These are phyloP conservation scores for Bromus sterilis DNA, from an alignment of 176 grass and related monocot species.

Conservation along the genomic window DNA sequence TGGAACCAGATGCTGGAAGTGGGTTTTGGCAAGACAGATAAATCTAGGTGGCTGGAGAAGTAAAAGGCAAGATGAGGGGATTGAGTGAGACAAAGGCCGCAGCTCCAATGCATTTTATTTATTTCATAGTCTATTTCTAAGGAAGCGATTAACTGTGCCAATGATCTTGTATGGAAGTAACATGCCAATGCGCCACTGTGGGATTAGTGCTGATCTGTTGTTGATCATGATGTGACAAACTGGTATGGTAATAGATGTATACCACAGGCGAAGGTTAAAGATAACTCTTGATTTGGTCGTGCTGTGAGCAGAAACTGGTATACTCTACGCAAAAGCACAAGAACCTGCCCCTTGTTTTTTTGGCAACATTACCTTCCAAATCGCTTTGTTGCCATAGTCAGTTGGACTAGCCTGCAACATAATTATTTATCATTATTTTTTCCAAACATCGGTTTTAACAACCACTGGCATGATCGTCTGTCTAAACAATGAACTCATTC, in stretches of 20 bases:
- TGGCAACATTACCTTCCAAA: not conserved
- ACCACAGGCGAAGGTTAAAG: not conserved
- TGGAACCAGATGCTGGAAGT: not conserved
- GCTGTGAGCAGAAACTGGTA: not conserved
- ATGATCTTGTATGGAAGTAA: not conserved
- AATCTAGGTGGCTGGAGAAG: not conserved
- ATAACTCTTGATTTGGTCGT: not conserved
- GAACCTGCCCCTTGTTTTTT: not conserved
- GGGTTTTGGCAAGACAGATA: not conserved
- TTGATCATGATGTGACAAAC: not conserved
- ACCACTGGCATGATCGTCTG: not conserved
- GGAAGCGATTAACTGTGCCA: not conserved
- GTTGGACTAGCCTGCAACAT: not conserved
- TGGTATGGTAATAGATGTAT: not conserved
- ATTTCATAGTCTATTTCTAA: not conserved
- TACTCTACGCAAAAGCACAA: not conserved
- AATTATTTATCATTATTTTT: not conserved
- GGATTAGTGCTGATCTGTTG: not conserved
- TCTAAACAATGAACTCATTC: not conserved
- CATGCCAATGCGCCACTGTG: not conserved
- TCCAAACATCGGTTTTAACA: not conserved
- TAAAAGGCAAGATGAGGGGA: not conserved
- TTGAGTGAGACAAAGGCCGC: not conserved
- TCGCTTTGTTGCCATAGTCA: not conserved
- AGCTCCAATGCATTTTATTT: not conserved